Conservation (phyloP, 495 filamentous ascomycete genomes). For the Penicillium bialowiezense region DNA sequence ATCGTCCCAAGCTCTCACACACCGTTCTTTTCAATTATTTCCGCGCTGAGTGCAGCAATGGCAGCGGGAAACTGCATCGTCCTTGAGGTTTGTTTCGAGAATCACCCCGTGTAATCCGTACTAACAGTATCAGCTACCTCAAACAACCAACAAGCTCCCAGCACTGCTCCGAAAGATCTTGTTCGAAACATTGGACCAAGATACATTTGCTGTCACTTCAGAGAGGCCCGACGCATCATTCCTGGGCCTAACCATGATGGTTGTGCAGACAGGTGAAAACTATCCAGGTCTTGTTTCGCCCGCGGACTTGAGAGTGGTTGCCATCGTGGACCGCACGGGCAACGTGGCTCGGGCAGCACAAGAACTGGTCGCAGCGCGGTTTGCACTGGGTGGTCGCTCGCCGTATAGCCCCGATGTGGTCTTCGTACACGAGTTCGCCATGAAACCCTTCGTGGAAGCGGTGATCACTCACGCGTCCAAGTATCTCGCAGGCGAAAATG, state of each 20-base stretch:
- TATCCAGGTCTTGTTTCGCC: slow-evolving; percentile 28
- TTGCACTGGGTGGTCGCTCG: slow-evolving; percentile 47
- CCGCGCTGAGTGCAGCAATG: slow-evolving; percentile 46
- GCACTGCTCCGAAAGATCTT: slow-evolving; percentile 40
- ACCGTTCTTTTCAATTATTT: slow-evolving; percentile 46
- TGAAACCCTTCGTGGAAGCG: slow-evolving; percentile 47
- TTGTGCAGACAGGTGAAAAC: slow-evolving; percentile 17
- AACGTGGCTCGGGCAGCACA: slow-evolving; percentile 44
- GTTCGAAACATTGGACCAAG: slow-evolving; percentile 36
- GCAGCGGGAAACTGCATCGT: slow-evolving; percentile 53
- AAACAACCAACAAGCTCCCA: slow-evolving; percentile 31
- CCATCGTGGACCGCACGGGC: slow-evolving; percentile 53
- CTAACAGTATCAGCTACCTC: slow-evolving; percentile 28
- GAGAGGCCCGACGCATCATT: slow-evolving; percentile 21
- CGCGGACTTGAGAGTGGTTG: slow-evolving; percentile 32
- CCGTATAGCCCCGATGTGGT: slow-evolving; percentile 54
- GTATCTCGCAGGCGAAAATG: slow-evolving; percentile 32
- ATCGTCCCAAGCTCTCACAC: slow-evolving; percentile 48
- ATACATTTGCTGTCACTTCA: slow-evolving; percentile 39
- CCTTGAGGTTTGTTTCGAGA: slow-evolving; percentile 37
- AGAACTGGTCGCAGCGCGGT: slow-evolving; percentile 45
- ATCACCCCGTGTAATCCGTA: neutral
- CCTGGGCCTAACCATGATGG: slow-evolving; percentile 12
- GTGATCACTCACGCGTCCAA: slow-evolving; percentile 34
- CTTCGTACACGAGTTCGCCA: slow-evolving; percentile 54